phyloP scores from a whole-genome alignment of 208 protist genomes.

The Acanthamoeba lenticulata region DNA sequence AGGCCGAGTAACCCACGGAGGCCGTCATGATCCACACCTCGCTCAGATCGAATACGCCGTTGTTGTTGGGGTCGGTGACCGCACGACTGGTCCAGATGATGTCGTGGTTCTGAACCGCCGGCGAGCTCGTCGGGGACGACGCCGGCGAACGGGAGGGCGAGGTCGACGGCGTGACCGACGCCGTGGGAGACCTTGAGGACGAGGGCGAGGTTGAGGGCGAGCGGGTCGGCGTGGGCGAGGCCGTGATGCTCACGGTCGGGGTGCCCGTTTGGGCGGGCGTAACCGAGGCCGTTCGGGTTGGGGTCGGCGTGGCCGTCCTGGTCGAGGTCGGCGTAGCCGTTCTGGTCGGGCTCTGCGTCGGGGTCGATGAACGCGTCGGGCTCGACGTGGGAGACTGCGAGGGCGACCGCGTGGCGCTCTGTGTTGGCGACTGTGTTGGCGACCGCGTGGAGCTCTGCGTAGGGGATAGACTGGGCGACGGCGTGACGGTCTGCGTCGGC shows the following conservation, averaged over 20 bases:
- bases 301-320: too few relatives aligned
- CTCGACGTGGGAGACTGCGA: too few relatives aligned
- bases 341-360: too few relatives aligned
- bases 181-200: neutral
- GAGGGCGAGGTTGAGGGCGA: neutral
- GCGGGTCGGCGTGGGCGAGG: neutral
- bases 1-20: neutral
- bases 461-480: neutral
- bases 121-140: neutral
- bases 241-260: too few relatives aligned
- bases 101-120: neutral
- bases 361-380: too few relatives aligned
- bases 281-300: too few relatives aligned
- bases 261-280: too few relatives aligned
- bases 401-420: too few relatives aligned
- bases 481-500: neutral
- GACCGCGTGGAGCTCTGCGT: neutral
- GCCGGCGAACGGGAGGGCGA: too few relatives aligned
- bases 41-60: neutral
- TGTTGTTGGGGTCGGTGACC: neutral
- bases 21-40: neutral
- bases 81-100: neutral
- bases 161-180: too few relatives aligned
- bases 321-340: too few relatives aligned
- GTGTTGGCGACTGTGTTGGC: neutral